A percentile compares a stretch with the other conserved stretches of the same genome.
These are phyloP conservation scores for Zygoascus biomembranicola DNA, from an alignment of 805 yeast species.

Conservation along the genomic window DNA sequence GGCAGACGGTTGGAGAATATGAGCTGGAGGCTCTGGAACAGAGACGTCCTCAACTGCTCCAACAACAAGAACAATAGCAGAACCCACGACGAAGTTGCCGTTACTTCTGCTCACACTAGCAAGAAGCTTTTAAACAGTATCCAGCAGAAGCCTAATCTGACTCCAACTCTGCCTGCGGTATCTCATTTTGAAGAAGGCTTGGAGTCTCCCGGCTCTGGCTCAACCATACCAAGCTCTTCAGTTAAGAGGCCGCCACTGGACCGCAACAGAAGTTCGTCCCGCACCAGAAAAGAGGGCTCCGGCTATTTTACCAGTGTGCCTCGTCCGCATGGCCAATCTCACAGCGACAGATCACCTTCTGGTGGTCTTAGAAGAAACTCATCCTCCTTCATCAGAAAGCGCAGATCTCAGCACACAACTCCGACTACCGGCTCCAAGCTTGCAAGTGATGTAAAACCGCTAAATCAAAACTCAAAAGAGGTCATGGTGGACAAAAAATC, in stretches of 20 bases:
- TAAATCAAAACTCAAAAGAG: not conserved
- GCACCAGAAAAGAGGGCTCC: not conserved
- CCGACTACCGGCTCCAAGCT: not conserved
- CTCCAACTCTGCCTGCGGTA: not conserved
- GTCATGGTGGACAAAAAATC: not conserved
- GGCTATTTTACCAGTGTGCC: not conserved
- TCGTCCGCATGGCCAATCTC: not conserved
- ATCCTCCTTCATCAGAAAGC: not conserved
- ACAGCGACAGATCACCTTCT: not conserved
- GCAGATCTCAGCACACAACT: not conserved
- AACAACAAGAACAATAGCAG: not conserved
- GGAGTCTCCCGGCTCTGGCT: not conserved
- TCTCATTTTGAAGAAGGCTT: not conserved
- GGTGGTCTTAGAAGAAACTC: not conserved
- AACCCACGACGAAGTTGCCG: not conserved
- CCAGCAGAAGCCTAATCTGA: not conserved
- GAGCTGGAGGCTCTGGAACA: slow-evolving; percentile 32
- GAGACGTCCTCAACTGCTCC: slow-evolving; percentile 15
- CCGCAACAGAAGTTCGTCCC: not conserved
- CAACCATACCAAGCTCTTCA: not conserved
- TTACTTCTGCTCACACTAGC: not conserved
- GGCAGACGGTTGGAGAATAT: slow-evolving; percentile 32
- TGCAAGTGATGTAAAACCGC: not conserved
- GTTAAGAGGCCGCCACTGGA: too few relatives aligned
- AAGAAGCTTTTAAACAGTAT: not conserved